Percentiles rank a stretch among this genome's conserved stretches.
phyloP scores from a whole-genome alignment of 768 basidiomycete genomes.

The Pholiota conissans region DNA sequence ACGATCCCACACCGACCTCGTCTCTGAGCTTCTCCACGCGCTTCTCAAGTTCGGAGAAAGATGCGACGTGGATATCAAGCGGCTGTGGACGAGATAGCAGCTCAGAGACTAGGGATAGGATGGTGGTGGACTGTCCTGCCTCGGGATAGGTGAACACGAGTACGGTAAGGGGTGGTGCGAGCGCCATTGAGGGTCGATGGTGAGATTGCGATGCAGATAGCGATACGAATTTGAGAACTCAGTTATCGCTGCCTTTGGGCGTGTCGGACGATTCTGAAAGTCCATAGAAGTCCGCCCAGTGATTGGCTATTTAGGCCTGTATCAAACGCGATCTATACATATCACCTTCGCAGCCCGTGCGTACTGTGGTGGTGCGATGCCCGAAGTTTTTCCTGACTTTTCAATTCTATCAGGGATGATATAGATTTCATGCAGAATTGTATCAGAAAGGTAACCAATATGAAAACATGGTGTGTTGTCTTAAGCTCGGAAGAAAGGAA shows the following conservation, averaged over 20 bases:
- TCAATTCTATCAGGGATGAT: background rate
- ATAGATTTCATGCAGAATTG: background rate
- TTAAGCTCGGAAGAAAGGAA: too few relatives aligned
- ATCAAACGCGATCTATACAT: background rate
- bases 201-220: too few relatives aligned
- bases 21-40: constrained; percentile 5
- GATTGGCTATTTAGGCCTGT: background rate
- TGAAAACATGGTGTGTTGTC: background rate
- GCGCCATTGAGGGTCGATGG: background rate
- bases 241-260: background rate
- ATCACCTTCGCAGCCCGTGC: background rate
- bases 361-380: too few relatives aligned
- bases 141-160: constrained; percentile 1
- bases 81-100: background rate
- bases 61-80: background rate
- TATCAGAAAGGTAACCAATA: background rate
- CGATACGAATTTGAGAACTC: background rate
- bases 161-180: background rate
- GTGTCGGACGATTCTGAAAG: background rate
- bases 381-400: background rate
- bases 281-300: background rate
- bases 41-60: constrained; percentile 1
- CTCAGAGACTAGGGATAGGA: background rate
- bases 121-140: constrained; percentile 1
- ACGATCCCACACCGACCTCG: background rate